phyloP scores from a whole-genome alignment of 257 asterid species.

The Nicotiana sylvestris region DNA sequence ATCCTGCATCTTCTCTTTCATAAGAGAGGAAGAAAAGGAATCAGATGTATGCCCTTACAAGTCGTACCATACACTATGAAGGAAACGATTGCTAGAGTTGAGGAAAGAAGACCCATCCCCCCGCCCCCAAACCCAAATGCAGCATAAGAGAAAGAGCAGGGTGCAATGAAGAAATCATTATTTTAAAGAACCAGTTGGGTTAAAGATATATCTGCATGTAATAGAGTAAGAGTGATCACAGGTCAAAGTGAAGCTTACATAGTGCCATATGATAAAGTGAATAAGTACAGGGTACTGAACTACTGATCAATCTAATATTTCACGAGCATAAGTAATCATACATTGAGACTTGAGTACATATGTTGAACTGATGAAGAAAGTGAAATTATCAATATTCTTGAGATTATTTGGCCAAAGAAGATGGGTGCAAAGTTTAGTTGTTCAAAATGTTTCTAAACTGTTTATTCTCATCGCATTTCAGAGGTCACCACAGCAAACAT shows the following conservation, averaged over 20 bases:
- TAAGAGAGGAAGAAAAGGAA: background rate
- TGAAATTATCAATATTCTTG: background rate
- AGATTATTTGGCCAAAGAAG: background rate
- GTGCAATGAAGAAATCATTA: background rate
- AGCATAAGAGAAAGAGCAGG: background rate
- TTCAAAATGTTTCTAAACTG: background rate
- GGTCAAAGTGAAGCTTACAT: background rate
- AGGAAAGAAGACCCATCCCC: background rate
- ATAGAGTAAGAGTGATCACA: background rate
- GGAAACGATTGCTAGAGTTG: background rate
- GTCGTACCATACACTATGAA: background rate
- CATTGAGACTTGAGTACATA: background rate
- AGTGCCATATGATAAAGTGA: background rate
- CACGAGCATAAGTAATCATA: background rate
- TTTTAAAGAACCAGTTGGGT: background rate
- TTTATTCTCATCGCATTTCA: background rate
- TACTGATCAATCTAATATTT: background rate
- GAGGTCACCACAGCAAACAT: background rate
- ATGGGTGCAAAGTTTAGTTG: background rate
- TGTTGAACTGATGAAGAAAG: background rate
- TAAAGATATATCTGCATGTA: background rate
- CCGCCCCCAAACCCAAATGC: background rate
- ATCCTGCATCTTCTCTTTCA: background rate
- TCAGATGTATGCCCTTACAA: background rate
- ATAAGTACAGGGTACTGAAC: no score